phyloP scores from a whole-genome alignment of 2,329 filamentous ascomycete species.

The Verruconis gallopava region DNA sequence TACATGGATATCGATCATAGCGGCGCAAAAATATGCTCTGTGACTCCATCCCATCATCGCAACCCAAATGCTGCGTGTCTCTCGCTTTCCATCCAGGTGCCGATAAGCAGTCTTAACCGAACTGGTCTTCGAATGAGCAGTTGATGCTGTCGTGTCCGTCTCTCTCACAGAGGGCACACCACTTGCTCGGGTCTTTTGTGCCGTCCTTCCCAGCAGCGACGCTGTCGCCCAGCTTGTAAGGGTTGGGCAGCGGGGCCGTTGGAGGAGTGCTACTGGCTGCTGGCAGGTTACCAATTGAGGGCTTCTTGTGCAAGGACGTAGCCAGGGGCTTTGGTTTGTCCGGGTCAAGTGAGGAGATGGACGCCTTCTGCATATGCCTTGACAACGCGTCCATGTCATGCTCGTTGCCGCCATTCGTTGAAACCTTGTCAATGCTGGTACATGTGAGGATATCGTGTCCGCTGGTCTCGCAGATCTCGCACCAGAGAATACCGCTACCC shows the following conservation, averaged over 20 bases:
- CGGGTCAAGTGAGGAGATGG: constrained; percentile 9
- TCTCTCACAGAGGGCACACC: constrained; percentile 92
- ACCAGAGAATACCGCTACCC: constrained; percentile 60
- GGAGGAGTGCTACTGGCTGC: constrained; percentile 9
- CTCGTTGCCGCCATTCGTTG: not conserved
- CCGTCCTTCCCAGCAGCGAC: constrained; percentile 17
- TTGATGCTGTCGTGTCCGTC: constrained; percentile 95
- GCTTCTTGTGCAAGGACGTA: constrained; percentile 8
- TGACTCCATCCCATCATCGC: too few relatives aligned
- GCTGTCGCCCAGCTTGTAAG: constrained; percentile 19
- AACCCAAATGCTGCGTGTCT: not conserved
- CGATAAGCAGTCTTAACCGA: constrained; percentile 13
- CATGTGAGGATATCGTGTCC: constrained; percentile 93
- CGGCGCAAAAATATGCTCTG: too few relatives aligned
- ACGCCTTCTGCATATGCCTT: constrained; percentile 2
- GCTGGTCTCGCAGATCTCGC: constrained; percentile 85
- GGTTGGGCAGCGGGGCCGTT: constrained; percentile 21
- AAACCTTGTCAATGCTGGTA: constrained; percentile 51
- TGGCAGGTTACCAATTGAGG: constrained; percentile 6
- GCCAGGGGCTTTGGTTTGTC: constrained; percentile 10
- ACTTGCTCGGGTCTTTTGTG: constrained; percentile 60
- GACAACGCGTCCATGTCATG: not conserved
- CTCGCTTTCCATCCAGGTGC: too few relatives aligned
- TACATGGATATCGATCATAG: not conserved
- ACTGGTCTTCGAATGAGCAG: constrained; percentile 80